Percentiles rank a stretch among this genome's conserved stretches.
Conservation (phyloP, 1,284 basidiomycete species). For the Boletus mariae region DNA sequence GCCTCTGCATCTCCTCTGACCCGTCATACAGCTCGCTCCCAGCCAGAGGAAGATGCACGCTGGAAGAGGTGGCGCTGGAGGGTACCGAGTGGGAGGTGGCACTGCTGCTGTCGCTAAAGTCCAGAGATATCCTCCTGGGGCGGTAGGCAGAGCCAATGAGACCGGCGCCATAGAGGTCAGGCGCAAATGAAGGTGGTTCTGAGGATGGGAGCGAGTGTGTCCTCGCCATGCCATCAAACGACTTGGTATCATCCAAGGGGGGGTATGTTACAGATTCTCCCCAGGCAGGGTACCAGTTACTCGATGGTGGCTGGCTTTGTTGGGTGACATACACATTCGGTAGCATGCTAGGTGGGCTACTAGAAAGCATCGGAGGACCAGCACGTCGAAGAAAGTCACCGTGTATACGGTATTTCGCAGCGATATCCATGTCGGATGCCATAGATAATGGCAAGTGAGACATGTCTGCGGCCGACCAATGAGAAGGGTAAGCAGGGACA, state of each 20-base stretch:
- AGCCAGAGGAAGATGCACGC: constrained; percentile 39
- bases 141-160: constrained; percentile 29
- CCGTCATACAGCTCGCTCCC: constrained; percentile 21
- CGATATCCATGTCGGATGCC: constrained; percentile 37
- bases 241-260: constrained; percentile 28
- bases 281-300: constrained; percentile 24
- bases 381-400: constrained; percentile 40
- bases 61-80: constrained; percentile 40
- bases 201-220: constrained; percentile 18
- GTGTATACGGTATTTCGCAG: constrained; percentile 48
- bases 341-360: constrained; percentile 4
- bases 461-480: constrained; percentile 20
- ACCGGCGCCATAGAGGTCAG: constrained; percentile 23
- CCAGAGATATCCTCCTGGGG: constrained; percentile 26
- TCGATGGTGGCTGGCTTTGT: constrained; percentile 10
- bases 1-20: constrained; percentile 22
- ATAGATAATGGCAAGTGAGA: constrained; percentile 20
- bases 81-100: constrained; percentile 31
- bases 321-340: constrained; percentile 21
- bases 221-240: constrained; percentile 17
- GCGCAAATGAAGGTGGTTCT: constrained; percentile 21
- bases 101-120: constrained; percentile 34
- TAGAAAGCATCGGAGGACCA: constrained; percentile 20
- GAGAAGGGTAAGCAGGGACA: constrained; percentile 16
- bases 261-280: constrained; percentile 19